Evolutionary conservation across 2,329 filamentous ascomycete genomes (phyloP), one percentile per base, ranked within the genome.

Genomic region (Exophiala xenobiotica): DNA sequence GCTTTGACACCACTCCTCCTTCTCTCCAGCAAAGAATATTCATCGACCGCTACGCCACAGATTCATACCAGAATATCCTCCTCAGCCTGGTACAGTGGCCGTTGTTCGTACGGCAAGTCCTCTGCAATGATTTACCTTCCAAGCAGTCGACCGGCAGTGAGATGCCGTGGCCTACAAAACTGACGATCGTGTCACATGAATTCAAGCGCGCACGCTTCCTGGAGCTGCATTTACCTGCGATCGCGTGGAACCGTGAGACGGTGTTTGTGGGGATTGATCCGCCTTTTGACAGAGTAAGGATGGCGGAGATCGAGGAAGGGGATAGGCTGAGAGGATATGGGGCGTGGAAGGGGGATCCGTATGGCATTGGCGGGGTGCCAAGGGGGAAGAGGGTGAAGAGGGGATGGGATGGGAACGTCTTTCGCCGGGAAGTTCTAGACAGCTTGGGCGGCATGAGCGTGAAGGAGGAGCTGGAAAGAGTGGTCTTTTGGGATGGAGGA

Each of bases 41-140:
- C 0, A 64, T 81, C 2, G 90, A 96, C 64, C 78, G 84, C 6
- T 77, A 80, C 48, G 89, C 91, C 0, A 82, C 92, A 1, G 91
- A 96, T 68, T 92, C 87, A 1, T 92, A 89, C 64, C 85, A 90
- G 65, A 96, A 96, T 65, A 71, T 96, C 4, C 70, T 95, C 12
- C 90, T 91, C 66, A 86, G 86, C 9, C 73, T 95, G 63, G 74
- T 86, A 57, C 73, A 76, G 2, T 81, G 78, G 53, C 70, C 63
- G 4, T 20, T 62, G 2, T 53, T 61, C 23, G 33, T 56, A 3
- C 33, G 33, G 16, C 23, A 56, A 23, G n/a, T n/a, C n/a, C n/a
- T n/a, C n/a, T 47, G 23, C 6, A 42, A 33, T 7, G 16, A n/a
- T 39, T 2, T 9, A 14, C 7, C 11, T 40, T 20, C 38, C 4